Evolutionary conservation across 2,329 filamentous ascomycete genomes (phyloP).

Genomic region (Seiridium cupressi): DNA sequence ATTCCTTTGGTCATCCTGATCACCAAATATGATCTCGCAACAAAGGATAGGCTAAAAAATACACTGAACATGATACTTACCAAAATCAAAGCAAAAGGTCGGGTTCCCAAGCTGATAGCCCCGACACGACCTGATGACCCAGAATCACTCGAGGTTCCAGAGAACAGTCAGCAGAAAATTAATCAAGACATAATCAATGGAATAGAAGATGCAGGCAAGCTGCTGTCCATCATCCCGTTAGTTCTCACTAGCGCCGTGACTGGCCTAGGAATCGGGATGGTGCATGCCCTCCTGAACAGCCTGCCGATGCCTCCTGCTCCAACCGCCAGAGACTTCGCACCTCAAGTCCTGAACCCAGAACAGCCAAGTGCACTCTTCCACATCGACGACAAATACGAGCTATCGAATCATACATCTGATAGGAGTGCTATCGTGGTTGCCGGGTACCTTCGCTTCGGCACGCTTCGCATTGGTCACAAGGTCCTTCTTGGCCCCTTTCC

Average conservation of each 20-base stretch:
- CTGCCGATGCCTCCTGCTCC: constrained; percentile 66
- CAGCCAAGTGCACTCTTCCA: constrained; percentile 73
- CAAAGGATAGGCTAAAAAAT: constrained; percentile 65
- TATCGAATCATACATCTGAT: constrained; percentile 31
- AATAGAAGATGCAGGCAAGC: constrained; percentile 41
- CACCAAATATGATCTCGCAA: constrained; percentile 88
- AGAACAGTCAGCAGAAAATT: constrained; percentile 56
- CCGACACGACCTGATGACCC: constrained; percentile 46
- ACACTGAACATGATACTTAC: constrained; percentile 74
- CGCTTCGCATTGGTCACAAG: constrained; percentile 72
- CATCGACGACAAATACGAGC: constrained; percentile 84
- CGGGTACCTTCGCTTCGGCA: constrained; percentile 79
- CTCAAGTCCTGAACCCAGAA: constrained; percentile 54
- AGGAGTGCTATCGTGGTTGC: constrained; percentile 64
- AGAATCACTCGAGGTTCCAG: constrained; percentile 56
- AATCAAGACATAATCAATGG: constrained; percentile 48
- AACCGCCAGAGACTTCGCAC: constrained; percentile 53
- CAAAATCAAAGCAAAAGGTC: constrained; percentile 71
- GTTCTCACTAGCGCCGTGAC: constrained; percentile 84
- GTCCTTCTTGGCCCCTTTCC: constrained; percentile 79
- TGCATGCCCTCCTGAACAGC: constrained; percentile 77
- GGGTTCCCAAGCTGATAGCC: constrained; percentile 72
- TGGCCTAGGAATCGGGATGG: constrained; percentile 74
- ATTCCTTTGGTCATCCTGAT: constrained; percentile 79
- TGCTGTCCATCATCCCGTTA: constrained; percentile 69